Evolutionary conservation across 2,329 filamentous ascomycete genomes (phyloP).

Genomic region (Parastagonospora nodorum): DNA sequence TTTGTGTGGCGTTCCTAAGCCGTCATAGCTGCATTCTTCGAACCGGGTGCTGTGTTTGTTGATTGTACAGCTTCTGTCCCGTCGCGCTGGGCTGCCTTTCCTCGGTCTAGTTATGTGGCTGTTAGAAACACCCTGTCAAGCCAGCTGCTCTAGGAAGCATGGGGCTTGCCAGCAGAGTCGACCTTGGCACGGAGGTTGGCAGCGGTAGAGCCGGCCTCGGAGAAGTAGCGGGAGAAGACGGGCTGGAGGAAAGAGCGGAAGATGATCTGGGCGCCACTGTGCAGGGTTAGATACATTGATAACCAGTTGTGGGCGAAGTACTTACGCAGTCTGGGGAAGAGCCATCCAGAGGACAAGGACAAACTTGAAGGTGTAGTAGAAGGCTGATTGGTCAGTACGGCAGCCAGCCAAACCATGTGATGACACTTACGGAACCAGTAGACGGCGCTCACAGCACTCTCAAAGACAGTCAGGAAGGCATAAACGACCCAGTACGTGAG

Average conservation of each 20-base stretch:
- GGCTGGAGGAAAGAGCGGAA: conserved; percentile 96
- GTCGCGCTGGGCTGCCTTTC: conserved; percentile 1
- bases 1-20: conserved; percentile 34
- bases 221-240: conserved; percentile 91
- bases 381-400: conserved; percentile 57
- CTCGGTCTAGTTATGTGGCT: conserved; percentile 32
- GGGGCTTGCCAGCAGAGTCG: conserved; percentile 64
- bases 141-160: conserved; percentile 31
- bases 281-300: conserved; percentile 12
- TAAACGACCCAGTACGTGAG: conserved; percentile 86
- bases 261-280: conserved; percentile 89
- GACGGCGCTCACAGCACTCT: conserved; percentile 81
- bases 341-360: conserved; percentile 96
- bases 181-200: conserved; percentile 88
- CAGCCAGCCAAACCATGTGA: not conserved
- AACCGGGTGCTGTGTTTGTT: conserved; percentile 7
- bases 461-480: conserved; percentile 79
- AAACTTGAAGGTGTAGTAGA: conserved; percentile 99
- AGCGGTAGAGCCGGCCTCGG: conserved; percentile 70
- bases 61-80: not conserved
- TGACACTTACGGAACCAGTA: conserved; percentile 75
- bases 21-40: conserved; percentile 31
- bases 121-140: conserved; percentile 31
- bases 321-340: conserved; percentile 90
- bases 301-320: conserved; percentile 17